These are phyloP conservation scores for Asterophora parasitica DNA, from an alignment of 768 basidiomycete genomes.

Conservation along the genomic window DNA sequence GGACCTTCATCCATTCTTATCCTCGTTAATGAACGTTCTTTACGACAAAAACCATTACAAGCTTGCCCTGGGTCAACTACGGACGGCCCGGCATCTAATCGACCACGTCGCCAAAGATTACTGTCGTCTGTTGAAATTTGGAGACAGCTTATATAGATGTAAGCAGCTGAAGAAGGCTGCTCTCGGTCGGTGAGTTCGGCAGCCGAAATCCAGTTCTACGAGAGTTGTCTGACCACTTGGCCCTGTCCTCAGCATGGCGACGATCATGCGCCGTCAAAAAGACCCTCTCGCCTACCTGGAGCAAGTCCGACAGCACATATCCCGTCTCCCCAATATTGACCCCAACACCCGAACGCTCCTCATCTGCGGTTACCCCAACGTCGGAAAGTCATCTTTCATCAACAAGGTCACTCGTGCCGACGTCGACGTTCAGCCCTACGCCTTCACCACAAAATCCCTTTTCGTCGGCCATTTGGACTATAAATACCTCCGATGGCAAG, in stretches of 20 bases:
- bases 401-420: constrained; percentile 99
- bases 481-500: constrained; percentile 99
- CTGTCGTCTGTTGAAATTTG: constrained; percentile 93
- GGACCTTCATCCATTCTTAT: constrained; percentile 95
- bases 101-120: constrained; percentile 98
- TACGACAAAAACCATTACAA: constrained; percentile 99
- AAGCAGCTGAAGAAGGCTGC: constrained; percentile 98
- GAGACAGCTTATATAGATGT: constrained; percentile 95
- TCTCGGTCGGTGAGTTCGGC: constrained; percentile 81
- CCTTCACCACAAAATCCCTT: constrained; percentile 97
- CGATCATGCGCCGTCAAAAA: constrained; percentile 97
- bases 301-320: constrained; percentile 98
- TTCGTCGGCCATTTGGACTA: constrained; percentile 99
- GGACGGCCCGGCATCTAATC: constrained; percentile 93
- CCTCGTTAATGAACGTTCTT: constrained; percentile 94
- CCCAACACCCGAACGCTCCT: constrained; percentile 97
- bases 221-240: background rate
- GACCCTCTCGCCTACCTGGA: constrained; percentile 97
- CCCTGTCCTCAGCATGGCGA: constrained; percentile 74
- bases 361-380: constrained; percentile 98
- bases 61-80: constrained; percentile 93
- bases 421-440: constrained; percentile 98
- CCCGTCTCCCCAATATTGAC: constrained; percentile 96
- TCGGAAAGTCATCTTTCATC: constrained; percentile 98
- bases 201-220: background rate